These are phyloP conservation scores for Tubosaeta brunneosetosa DNA, from an alignment of 768 basidiomycete species.

Conservation along the genomic window DNA sequence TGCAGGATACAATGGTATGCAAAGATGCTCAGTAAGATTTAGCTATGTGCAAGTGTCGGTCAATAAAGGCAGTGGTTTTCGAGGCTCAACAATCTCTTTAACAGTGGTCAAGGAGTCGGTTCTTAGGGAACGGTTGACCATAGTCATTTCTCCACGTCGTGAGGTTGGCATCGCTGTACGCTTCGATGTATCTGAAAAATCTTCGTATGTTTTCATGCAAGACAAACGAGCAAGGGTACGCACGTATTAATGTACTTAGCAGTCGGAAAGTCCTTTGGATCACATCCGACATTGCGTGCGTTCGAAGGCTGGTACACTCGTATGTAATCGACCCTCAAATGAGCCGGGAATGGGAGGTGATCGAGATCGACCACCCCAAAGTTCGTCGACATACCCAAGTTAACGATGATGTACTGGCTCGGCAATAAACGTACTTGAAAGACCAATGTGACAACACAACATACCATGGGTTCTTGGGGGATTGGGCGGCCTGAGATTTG, in stretches of 20 bases:
- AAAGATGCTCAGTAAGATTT: neutral
- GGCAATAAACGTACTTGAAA: neutral
- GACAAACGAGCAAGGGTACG: conserved; percentile 13
- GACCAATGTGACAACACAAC: conserved; percentile 11
- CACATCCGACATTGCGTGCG: conserved; percentile 67
- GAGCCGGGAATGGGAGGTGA: conserved; percentile 47
- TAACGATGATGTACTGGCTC: conserved; percentile 48
- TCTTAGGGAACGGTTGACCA: conserved; percentile 47
- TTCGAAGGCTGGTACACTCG: conserved; percentile 69
- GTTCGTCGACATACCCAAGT: conserved; percentile 56
- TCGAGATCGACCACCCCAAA: conserved; percentile 55
- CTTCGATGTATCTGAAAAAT: conserved; percentile 49
- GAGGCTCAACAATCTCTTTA: conserved; percentile 14
- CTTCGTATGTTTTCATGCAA: neutral
- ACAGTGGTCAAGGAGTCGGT: conserved; percentile 41
- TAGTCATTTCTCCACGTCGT: conserved; percentile 44
- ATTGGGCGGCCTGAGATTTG: conserved; percentile 65
- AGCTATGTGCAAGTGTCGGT: neutral
- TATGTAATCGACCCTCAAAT: conserved; percentile 50
- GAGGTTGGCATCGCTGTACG: conserved; percentile 60
- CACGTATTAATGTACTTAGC: conserved; percentile 64
- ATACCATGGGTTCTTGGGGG: conserved; percentile 82
- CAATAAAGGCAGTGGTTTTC: neutral
- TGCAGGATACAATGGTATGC: conserved; percentile 1
- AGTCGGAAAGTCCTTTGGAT: conserved; percentile 64